A percentile compares a stretch with the other conserved stretches of the same genome.
Conservation (phyloP, 306 rosid genomes). For the Vachellia pachyceras region DNA sequence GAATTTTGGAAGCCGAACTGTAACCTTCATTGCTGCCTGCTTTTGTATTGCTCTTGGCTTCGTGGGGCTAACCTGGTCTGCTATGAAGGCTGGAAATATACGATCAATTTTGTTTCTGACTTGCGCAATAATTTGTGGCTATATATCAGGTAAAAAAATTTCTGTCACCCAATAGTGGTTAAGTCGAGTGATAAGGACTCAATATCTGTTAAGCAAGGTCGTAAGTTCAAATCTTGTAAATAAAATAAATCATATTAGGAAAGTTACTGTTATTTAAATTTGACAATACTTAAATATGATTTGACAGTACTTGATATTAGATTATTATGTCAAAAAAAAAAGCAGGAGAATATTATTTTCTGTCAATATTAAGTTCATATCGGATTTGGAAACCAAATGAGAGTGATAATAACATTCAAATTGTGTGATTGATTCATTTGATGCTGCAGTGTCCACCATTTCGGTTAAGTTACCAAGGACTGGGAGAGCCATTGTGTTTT, state of each 20-base stretch:
- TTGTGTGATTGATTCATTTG: constrained; percentile 14
- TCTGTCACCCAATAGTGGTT: background rate
- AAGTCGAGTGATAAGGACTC: background rate
- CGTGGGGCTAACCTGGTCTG: constrained; percentile 67
- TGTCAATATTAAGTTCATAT: constrained; percentile 16
- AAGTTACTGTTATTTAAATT: background rate
- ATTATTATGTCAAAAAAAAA: background rate
- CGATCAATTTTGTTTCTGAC: constrained; percentile 69
- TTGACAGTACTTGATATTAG: background rate
- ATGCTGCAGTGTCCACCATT: constrained; percentile 88
- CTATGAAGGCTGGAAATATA: constrained; percentile 62
- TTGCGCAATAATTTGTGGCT: constrained; percentile 73
- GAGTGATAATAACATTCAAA: constrained; percentile 28
- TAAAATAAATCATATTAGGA: background rate
- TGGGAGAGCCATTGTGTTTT: constrained; percentile 94
- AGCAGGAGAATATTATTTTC: background rate
- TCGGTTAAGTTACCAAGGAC: constrained; percentile 85
- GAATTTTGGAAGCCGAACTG: constrained; percentile 70
- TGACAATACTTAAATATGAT: background rate
- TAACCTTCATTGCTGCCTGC: constrained; percentile 69
- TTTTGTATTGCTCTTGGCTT: constrained; percentile 74
- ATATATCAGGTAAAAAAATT: constrained; percentile 70
- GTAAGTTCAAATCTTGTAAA: background rate
- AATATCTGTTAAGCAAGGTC: background rate
- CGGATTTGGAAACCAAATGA: constrained; percentile 6